Base-by-base conservation (phyloP, 2,329 filamentous ascomycete genomes). In the Penicillium italicum region DNA sequence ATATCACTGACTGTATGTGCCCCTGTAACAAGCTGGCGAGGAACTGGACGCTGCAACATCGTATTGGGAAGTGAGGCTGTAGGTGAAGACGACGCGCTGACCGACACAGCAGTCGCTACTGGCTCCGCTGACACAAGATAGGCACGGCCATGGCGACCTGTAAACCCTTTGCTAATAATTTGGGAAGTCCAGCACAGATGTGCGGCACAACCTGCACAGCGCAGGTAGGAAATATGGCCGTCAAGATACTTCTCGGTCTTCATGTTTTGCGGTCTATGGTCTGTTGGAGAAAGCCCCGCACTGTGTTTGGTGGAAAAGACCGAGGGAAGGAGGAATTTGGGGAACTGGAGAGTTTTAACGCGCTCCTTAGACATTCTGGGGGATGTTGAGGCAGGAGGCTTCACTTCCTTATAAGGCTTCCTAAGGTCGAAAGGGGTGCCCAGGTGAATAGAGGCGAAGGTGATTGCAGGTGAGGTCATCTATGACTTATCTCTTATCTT, bases 121-220 rank as follows among this genome's bases (percentile, higher is more conserved):
- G 70, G 65, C 7, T 72, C 63, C 2, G 81, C 77, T 1, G 80
- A 75, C 31, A 87, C 83, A 55, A 87, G 81, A 69, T 85, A 86
- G 40, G 84, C 84, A 54, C 84, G 82, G 6, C 84, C 84, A 67
- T 86, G 81, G 18, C 84, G 81, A 59, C 84, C 84, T 24, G 82
- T 86, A 71, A 87, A 87, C 51, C 84, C 84, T 73, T 86, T 86
- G 72, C 76, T 80, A 64, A 86, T 82, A 55, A 86, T 85, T 59
- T 84, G 82, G 6, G 78, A 78, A 16, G 81, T 80, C 51, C 82
- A 76, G 59, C 82, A 82, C 44, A 87, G 76, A 64, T 86, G 81
- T 11, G 81, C 74, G 38, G 82, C 79, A 67, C 84, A 87, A 61
- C 79, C 79, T 28, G 79, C 76, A 70, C 84, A 87, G 62, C 79